Percentiles rank a stretch among this genome's conserved stretches.
phyloP scores from a whole-genome alignment of 306 rosid genomes.

The Lathyrus tuberosus region DNA sequence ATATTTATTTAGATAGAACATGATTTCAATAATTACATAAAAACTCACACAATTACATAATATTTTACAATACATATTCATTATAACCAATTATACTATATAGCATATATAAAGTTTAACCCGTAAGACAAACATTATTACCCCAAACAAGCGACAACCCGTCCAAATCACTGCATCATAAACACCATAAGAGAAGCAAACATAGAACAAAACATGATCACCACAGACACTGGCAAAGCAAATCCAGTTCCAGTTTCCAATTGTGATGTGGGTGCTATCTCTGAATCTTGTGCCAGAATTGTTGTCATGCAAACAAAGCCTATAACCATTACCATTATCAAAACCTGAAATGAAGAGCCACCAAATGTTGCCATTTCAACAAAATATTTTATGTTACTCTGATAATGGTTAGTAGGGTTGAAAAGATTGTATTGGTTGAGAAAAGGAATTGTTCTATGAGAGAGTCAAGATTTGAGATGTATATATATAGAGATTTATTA shows the following conservation, averaged over 20 bases:
- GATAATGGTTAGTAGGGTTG: conserved; percentile 7
- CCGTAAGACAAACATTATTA: conserved; percentile 34
- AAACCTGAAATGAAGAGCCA: conserved; percentile 19
- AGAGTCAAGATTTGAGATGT: conserved; percentile 38
- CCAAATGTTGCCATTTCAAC: conserved; percentile 51
- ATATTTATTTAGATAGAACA: no score
- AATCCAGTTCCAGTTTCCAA: conserved; percentile 57
- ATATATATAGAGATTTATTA: conserved; percentile 50
- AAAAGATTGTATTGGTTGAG: conserved; percentile 20
- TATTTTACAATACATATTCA: conserved; percentile 7
- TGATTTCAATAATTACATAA: no score
- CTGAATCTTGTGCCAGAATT: conserved; percentile 45
- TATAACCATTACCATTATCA: conserved; percentile 38
- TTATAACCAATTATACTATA: background rate
- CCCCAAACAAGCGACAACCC: conserved; percentile 24
- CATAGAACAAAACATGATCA: conserved; percentile 39
- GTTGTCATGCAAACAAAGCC: conserved; percentile 41
- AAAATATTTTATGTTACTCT: conserved; percentile 19
- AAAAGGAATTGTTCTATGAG: conserved; percentile 31
- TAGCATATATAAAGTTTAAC: background rate
- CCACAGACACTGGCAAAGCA: conserved; percentile 46
- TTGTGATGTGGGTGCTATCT: conserved; percentile 52
- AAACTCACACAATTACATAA: no score
- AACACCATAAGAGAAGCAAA: conserved; percentile 54
- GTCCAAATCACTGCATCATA: conserved; percentile 36